A percentile compares a stretch with the other conserved stretches of the same genome.
phyloP scores from a whole-genome alignment of 2,329 filamentous ascomycete genomes.

The Aspergillus niger region DNA sequence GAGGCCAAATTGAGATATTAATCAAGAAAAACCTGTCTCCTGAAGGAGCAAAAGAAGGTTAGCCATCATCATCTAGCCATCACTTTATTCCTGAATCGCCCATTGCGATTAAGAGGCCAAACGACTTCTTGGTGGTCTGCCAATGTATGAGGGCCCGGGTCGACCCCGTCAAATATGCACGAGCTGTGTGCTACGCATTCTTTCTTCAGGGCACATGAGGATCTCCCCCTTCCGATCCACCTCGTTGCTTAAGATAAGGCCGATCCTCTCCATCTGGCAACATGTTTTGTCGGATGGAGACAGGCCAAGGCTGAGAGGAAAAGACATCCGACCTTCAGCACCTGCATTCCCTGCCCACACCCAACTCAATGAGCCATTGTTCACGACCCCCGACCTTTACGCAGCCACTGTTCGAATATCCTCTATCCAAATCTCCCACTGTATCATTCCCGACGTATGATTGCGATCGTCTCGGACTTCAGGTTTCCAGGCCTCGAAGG shows the following conservation, averaged over 20 bases:
- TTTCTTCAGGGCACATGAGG: constrained; percentile 8
- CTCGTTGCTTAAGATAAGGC: constrained; percentile 8
- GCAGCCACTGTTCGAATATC: not conserved
- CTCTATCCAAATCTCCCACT: not conserved
- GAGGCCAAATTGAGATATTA: constrained; percentile 22
- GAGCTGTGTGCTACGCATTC: constrained; percentile 20
- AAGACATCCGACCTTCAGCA: not conserved
- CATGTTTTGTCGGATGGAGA: constrained; percentile 11
- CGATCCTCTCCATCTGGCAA: constrained; percentile 10
- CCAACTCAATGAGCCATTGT: not conserved
- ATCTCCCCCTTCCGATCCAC: constrained; percentile 19
- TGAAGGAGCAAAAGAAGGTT: constrained; percentile 15
- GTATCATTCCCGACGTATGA: not conserved
- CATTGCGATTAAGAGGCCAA: constrained; percentile 1
- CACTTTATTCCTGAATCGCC: not conserved
- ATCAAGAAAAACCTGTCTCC: constrained; percentile 23
- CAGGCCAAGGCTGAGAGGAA: not conserved
- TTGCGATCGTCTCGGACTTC: not conserved
- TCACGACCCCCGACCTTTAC: not conserved
- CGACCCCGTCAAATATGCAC: constrained; percentile 21
- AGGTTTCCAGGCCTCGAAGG: constrained; percentile 4
- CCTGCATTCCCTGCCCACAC: not conserved
- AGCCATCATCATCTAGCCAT: constrained; percentile 17
- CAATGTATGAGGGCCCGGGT: constrained; percentile 22
- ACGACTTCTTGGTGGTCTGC: constrained; percentile 12